Evolutionary conservation across 192 early-diverging fungal species (phyloP), one percentile per base, ranked within the genome.

Genomic region (Backusella sp.): DNA sequence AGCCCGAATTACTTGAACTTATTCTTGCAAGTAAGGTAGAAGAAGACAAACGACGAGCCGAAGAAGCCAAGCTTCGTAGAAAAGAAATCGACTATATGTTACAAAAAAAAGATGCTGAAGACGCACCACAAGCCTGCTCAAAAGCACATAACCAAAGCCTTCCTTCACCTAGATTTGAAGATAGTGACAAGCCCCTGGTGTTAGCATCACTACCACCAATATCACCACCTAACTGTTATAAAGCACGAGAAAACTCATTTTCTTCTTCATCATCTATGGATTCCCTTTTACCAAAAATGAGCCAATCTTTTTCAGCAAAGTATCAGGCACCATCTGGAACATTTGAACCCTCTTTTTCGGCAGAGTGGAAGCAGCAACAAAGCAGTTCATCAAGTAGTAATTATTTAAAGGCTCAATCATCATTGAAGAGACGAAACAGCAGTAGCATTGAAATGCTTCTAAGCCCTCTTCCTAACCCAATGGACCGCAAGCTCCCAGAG

Each of bases 21-120:
- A 89, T 89, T 70, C 83, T 89, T 32, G 76, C 83, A 4, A 84
- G 84, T 53, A 89, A 87, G 77, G 87, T 86, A 9, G 88, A 89
- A 59, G 88, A 89, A 53, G 88, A 89, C 66, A 81, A 83, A 52
- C 82, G 88, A 59, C 81, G 79, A 73, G 83, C 86, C 4, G 88
- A 89, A 73, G 88, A 89, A 76, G 88, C 88, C 1, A 83, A 85
- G 53, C 77, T 89, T 53, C 81, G 84, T 68, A 79, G 83, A 44
- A 83, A 78, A 68, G 82, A 85, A 65, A 80, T 87, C 44, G 88
- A 89, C 66, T 82, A 85, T 52, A 72, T 83, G 28, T 65, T 86
- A 15, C 82, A 84, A 67, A 70, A 68, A 35, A 59, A 35, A 19
- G 32, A 68, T 7, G 2, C 6, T 36, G 66, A 68, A 35, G 35